A percentile compares a stretch with the other conserved stretches of the same genome.
phyloP scores from a whole-genome alignment of 225 moss, liverwort and hornwort species.

The Ulota crispa region DNA sequence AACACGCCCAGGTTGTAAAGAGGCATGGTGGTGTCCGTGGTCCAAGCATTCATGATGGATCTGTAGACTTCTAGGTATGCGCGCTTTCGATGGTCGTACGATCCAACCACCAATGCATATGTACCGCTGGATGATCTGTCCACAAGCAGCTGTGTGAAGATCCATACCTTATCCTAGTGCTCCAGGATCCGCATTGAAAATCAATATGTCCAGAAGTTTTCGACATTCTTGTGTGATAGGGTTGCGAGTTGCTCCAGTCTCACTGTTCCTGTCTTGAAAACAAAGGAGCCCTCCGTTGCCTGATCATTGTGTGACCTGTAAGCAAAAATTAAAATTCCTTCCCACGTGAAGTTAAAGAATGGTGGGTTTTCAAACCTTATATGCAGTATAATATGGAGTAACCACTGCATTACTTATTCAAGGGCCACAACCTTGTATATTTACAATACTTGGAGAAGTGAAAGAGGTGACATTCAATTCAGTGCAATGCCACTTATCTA shows the following conservation, averaged over 20 bases:
- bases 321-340: background rate
- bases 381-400: background rate
- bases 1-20: conserved; percentile 32
- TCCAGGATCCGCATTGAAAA: conserved; percentile 10
- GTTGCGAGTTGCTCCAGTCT: too few relatives aligned
- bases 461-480: background rate
- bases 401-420: background rate
- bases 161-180: conserved; percentile 22
- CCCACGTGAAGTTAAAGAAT: background rate
- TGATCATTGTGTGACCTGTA: conserved; percentile 12
- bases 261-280: too few relatives aligned
- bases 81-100: conserved; percentile 27
- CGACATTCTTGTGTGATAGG: conserved; percentile 24
- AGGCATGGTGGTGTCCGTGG: conserved; percentile 19
- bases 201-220: conserved; percentile 27
- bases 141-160: conserved; percentile 21
- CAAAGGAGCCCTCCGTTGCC: too few relatives aligned
- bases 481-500: too few relatives aligned
- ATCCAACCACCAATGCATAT: conserved; percentile 23
- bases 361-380: background rate
- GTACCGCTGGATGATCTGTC: conserved; percentile 10
- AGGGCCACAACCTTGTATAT: background rate
- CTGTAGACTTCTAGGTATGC: conserved; percentile 27
- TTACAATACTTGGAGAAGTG: background rate
- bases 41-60: conserved; percentile 24